A percentile compares a stretch with the other conserved stretches of the same genome.
phyloP scores from a whole-genome alignment of 129 eudicot species.

The Tanacetum coccineum region DNA sequence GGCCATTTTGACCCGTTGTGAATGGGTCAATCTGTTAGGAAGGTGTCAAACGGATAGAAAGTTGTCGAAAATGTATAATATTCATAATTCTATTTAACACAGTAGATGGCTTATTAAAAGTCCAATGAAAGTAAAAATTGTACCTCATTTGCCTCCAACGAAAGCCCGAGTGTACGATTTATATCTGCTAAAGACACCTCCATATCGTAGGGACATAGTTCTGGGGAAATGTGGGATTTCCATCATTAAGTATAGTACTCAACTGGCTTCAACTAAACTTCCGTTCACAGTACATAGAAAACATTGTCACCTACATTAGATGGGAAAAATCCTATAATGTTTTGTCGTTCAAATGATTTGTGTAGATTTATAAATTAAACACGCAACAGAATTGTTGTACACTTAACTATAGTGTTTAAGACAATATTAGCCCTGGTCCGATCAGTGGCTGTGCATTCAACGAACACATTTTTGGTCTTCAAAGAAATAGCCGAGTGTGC shows the following conservation, averaged over 20 bases:
- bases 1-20: too few relatives aligned
- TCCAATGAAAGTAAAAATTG: background rate
- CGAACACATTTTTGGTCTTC: conserved; percentile 85
- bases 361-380: background rate
- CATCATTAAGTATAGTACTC: too few relatives aligned
- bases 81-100: too few relatives aligned
- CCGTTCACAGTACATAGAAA: conserved; percentile 72
- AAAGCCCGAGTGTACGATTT: conserved; percentile 54
- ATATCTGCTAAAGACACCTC: conserved; percentile 73
- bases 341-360: conserved; percentile 15
- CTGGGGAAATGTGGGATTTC: conserved; percentile 66
- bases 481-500: conserved; percentile 88
- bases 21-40: background rate
- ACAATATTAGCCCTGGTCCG: conserved; percentile 92
- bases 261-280: conserved; percentile 93
- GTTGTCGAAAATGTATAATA: too few relatives aligned
- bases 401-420: conserved; percentile 79
- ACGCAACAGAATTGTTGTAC: background rate
- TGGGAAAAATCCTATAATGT: conserved; percentile 6
- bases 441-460: conserved; percentile 98
- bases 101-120: too few relatives aligned
- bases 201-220: conserved; percentile 71
- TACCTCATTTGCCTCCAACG: conserved; percentile 79
- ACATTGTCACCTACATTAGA: conserved; percentile 81
- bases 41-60: background rate